These are phyloP conservation scores for Venturia oleaginea DNA, from an alignment of 2,329 filamentous ascomycete species.

Conservation along the genomic window DNA sequence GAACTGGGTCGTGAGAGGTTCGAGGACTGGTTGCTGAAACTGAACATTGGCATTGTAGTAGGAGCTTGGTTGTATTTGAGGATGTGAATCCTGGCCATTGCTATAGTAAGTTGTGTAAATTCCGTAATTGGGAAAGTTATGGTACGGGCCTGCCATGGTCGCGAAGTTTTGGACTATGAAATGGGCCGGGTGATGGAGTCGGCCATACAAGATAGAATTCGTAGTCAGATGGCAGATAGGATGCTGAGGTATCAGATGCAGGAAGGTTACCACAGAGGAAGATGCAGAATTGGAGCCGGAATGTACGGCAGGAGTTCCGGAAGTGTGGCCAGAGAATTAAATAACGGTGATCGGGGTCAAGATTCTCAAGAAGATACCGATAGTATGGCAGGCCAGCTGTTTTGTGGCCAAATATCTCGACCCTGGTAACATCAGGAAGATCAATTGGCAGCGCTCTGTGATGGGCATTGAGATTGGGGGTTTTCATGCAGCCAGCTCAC, in stretches of 20 bases:
- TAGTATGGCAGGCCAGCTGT: background rate
- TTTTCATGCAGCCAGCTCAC: constrained; percentile 9
- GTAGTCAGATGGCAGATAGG: background rate
- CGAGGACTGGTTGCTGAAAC: constrained; percentile 9
- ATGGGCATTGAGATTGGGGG: constrained; percentile 6
- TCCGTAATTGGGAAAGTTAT: constrained; percentile 9
- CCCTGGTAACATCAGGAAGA: background rate
- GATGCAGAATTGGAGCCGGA: background rate
- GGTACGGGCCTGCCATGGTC: constrained; percentile 11
- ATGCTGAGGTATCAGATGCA: background rate
- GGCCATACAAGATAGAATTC: background rate
- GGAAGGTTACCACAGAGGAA: background rate
- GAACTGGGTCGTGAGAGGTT: background rate
- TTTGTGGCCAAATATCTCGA: background rate
- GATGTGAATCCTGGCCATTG: constrained; percentile 1
- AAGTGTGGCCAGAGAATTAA: background rate
- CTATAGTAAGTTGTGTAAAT: constrained; percentile 9
- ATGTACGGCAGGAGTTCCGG: background rate
- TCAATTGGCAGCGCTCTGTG: background rate
- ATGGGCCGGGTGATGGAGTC: background rate
- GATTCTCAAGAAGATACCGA: background rate
- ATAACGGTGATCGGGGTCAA: background rate
- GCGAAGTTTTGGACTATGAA: background rate
- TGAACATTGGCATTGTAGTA: background rate
- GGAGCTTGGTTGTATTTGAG: background rate